phyloP scores from a whole-genome alignment of 306 rosid species.

The Fagus sylvatica region DNA sequence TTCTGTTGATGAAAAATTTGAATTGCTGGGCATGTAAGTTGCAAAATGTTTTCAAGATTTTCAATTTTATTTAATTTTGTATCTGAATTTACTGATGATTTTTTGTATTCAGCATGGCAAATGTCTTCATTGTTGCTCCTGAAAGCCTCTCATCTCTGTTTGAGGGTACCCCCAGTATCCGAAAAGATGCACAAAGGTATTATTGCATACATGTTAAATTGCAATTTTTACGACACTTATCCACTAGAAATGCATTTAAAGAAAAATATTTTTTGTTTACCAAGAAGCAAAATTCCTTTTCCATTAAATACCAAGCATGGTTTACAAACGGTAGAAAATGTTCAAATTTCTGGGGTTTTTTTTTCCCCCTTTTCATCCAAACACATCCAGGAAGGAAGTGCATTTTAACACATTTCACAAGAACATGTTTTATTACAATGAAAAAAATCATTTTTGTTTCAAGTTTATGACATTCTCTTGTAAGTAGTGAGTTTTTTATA shows the following conservation, averaged over 20 bases:
- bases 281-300: neutral
- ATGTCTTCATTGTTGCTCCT: constrained; percentile 98
- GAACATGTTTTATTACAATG: neutral
- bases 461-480: neutral
- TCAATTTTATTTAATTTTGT: constrained; percentile 8
- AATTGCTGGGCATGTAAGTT: constrained; percentile 95
- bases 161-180: constrained; percentile 97
- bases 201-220: neutral
- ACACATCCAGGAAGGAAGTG: neutral
- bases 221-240: neutral
- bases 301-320: neutral
- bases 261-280: neutral
- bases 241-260: neutral
- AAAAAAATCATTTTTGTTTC: neutral
- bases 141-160: constrained; percentile 92
- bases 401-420: neutral
- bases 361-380: neutral
- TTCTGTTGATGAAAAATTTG: constrained; percentile 89
- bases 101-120: constrained; percentile 74
- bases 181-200: constrained; percentile 95
- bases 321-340: neutral
- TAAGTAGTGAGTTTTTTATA: neutral
- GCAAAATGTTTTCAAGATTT: constrained; percentile 11
- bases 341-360: neutral
- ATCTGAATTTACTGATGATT: constrained; percentile 29